Base-by-base conservation (phyloP, 163 green algal genomes). In the Volvox carteri region DNA sequence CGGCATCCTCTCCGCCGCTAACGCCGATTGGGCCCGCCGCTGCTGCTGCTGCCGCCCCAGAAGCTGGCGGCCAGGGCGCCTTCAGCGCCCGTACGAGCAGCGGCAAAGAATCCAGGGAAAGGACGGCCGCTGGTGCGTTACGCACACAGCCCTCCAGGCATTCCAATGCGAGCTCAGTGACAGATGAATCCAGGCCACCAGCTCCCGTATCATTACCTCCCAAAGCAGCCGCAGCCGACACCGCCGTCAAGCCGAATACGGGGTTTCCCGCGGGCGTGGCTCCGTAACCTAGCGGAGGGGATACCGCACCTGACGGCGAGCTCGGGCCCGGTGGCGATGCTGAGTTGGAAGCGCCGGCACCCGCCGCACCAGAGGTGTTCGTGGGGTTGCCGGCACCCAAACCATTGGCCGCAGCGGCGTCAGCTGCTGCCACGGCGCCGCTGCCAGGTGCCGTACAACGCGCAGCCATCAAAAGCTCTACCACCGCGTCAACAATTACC, bases 61-160 rank as follows among this genome's bases (percentile, higher is more conserved):
- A 5, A 30, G 37, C 11, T 14, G 37, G 16, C 1, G 80, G 80
- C 81, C 81, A 87, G 2, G 65, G 65, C 67, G 46, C 23, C 33
- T 73, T 73, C 33, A 87, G 44, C 33, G 65, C 81, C 35, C 48
- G 21, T 4, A 79, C 81, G 39, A 87, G 19, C 21, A 87, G 46
- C 23, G 65, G 81, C 67, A 87, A 37, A 0, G 46, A 80, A 46
- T 87, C 81, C 33, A 87, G 23, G 41, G 81, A 79, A 33, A 87
- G 35, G 25, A 87, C 46, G 7, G 81, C 81, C 0, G 81, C 46
- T 12, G 81, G 21, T 4, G 81, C 81, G 16, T 87, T 46, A 1
- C 35, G 33, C 7, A 73, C 18, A 35, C 46, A 87, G 30, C 81
- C 33, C 48, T 87, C 62, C 65, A 87, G 25, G 18, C 37, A 35